Evolutionary conservation across 331 rosid genomes (phyloP).

Genomic region (Quercus lobata): DNA sequence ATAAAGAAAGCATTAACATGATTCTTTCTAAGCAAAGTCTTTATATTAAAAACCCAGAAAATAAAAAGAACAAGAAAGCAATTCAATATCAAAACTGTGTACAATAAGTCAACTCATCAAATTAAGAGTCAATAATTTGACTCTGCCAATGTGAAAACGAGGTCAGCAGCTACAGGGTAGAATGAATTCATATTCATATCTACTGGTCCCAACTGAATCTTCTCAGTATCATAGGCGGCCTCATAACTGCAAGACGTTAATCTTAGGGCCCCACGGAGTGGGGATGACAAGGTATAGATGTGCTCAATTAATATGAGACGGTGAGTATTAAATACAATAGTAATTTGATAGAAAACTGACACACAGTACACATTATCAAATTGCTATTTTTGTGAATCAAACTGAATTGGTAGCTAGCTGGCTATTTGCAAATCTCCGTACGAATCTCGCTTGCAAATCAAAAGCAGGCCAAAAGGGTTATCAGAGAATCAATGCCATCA

Average conservation of each 20-base stretch:
- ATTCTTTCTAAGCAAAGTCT: no score
- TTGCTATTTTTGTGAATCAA: slow-evolving; percentile 7
- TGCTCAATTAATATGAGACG: background rate
- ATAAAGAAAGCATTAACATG: background rate
- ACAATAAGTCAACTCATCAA: slow-evolving; percentile 7
- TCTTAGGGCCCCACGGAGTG: slow-evolving; percentile 35
- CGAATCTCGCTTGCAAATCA: slow-evolving; percentile 32
- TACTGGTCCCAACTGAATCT: no score
- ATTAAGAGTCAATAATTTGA: background rate
- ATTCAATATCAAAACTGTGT: background rate
- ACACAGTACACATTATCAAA: background rate
- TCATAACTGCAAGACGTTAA: background rate
- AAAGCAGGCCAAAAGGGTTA: slow-evolving; percentile 22
- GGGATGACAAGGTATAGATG: slow-evolving; percentile 12
- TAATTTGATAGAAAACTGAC: background rate
- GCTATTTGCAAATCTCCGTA: slow-evolving; percentile 29
- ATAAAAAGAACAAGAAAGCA: no score
- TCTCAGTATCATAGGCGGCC: no score
- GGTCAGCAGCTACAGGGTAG: no score
- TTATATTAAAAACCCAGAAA: no score
- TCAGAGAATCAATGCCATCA: slow-evolving; percentile 29
- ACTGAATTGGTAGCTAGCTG: slow-evolving; percentile 25
- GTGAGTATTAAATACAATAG: background rate
- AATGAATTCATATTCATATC: no score
- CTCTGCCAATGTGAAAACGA: background rate